These are phyloP conservation scores for Hypoxylon fuscum DNA, from an alignment of 495 filamentous ascomycete genomes.

Conservation along the genomic window DNA sequence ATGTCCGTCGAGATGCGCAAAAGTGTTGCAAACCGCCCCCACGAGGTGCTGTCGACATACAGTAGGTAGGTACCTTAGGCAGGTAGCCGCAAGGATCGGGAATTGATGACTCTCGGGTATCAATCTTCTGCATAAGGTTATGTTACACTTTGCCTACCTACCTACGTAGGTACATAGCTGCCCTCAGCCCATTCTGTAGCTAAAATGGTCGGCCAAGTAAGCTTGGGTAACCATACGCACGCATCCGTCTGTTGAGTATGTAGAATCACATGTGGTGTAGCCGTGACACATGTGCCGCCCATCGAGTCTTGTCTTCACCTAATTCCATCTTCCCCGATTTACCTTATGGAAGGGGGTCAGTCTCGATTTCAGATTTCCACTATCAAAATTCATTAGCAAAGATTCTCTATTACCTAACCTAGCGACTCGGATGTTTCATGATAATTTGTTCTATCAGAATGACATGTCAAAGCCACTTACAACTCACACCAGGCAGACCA, in stretches of 20 bases:
- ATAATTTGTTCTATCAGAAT: slow-evolving; percentile 6
- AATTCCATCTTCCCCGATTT: slow-evolving; percentile 15
- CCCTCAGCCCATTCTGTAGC: neutral
- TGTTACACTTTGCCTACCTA: slow-evolving; percentile 25
- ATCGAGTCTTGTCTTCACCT: slow-evolving; percentile 32
- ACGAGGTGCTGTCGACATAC: slow-evolving; percentile 34
- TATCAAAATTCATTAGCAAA: slow-evolving; percentile 9
- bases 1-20: slow-evolving; percentile 30
- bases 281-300: slow-evolving; percentile 32
- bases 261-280: slow-evolving; percentile 35
- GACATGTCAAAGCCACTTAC: slow-evolving; percentile 18
- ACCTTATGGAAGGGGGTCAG: slow-evolving; percentile 11
- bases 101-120: slow-evolving; percentile 42
- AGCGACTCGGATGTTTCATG: slow-evolving; percentile 21
- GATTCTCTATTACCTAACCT: too few species aligned
- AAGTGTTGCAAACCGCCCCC: slow-evolving; percentile 38
- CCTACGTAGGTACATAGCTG: slow-evolving; percentile 10
- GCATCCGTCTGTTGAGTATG: slow-evolving; percentile 38
- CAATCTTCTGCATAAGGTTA: slow-evolving; percentile 42
- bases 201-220: slow-evolving; percentile 32
- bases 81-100: slow-evolving; percentile 39
- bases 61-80: neutral
- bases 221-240: slow-evolving; percentile 33
- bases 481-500: neutral
- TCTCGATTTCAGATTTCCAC: slow-evolving; percentile 21